Conservation (phyloP, 495 filamentous ascomycete species). For the Schizothecium vesticola region DNA sequence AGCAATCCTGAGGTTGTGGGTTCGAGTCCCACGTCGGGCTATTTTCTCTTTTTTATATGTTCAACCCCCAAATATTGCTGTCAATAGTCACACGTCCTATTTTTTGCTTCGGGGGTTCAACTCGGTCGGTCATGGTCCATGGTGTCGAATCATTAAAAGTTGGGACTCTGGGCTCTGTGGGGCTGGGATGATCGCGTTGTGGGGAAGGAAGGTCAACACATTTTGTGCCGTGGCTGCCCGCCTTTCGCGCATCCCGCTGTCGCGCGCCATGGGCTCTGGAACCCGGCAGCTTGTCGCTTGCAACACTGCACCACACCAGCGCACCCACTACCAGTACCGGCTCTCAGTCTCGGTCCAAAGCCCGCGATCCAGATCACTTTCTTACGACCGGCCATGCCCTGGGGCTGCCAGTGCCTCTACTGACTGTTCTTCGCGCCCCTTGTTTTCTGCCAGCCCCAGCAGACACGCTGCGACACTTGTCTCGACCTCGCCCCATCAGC, state of each 20-base stretch:
- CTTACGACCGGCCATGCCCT: background rate
- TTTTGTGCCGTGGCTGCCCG: constrained; percentile 14
- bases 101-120: background rate
- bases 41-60: background rate
- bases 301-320: background rate
- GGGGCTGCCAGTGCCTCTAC: background rate
- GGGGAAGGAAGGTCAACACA: background rate
- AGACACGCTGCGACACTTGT: background rate
- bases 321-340: background rate
- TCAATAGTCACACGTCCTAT: background rate
- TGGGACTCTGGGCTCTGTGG: background rate
- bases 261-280: background rate
- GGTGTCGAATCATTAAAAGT: background rate
- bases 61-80: background rate
- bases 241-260: background rate
- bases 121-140: background rate
- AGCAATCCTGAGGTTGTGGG: background rate
- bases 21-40: background rate
- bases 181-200: background rate
- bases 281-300: background rate
- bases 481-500: background rate
- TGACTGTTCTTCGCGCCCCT: background rate
- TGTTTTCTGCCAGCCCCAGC: background rate
- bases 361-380: background rate
- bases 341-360: background rate